Base-by-base conservation (phyloP, 495 filamentous ascomycete species). In the Talaromyces nanjingensis region DNA sequence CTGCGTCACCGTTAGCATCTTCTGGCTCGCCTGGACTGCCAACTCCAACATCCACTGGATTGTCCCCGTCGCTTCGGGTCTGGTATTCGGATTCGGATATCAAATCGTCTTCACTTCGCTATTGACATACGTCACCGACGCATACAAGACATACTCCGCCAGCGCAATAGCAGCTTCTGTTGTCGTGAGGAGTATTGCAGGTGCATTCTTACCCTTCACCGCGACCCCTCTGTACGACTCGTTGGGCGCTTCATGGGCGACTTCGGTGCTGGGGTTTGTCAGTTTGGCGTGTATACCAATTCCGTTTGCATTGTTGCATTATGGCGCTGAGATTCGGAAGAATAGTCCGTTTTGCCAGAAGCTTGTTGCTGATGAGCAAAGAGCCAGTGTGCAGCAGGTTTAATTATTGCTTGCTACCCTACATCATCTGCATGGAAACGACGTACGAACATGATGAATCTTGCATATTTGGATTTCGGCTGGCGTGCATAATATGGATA, bases 121-220 rank as follows among this genome's bases (percentile, higher is more conserved):
- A 27, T 73, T 92, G 9, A 93, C 90, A 65, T 93, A 92, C 64
- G 77, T 92, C 52, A 87, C 88, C 11, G 90, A 93, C 68, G 89
- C 89, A 9, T 92, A 93, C 72, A 83, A 84, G 59, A 83, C 88
- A 60, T 91, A 86, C 39, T 77, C 90, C 1, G 89, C 89, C 4
- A 84, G 79, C 20, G 90, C 89, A 1, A 78, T 89, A 67, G 88
- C 90, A 0, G 88, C 87, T 0, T 82, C 86, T 0, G 82, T 81
- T 0, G 84, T 83, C 57, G 73, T 81, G 31, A 78, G 90, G 1
- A 84, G 81, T 37, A 74, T 89, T 14, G 78, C 88, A 22, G 90
- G 87, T 0, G 87, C 87, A 0, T 73, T 79, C 6, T 71, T 83
- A 18, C 79, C 80, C 8, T 70, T 84, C 3, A 78, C 79, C 6